Base-by-base conservation (phyloP, 352 stramenopile genomes). In the Pythium plurisporium region DNA sequence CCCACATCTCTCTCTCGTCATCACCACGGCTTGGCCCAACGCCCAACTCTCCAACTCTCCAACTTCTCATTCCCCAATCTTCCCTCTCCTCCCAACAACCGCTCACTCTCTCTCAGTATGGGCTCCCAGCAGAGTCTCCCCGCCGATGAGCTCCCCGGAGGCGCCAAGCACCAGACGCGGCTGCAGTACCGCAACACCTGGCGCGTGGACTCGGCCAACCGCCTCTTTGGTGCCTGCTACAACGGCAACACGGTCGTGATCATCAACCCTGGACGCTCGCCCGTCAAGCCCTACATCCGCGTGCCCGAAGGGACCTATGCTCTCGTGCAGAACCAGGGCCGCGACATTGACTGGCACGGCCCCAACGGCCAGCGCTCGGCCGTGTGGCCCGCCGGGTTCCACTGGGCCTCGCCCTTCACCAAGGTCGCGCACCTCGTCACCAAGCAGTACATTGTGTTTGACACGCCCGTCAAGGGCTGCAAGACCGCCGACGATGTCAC, bases 401-500 rank as follows among this genome's bases (percentile, higher is more conserved):
- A 96, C 61, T 74, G 56, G 55, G 76, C 81, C 3, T 85, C 71
- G 12, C 38, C 80, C 22, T 95, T 87, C 64, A 86, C 89, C 25
- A 89, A 89, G 57, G 79, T 95, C 14, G 82, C 85, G 0, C 86
- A 96, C 44, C 64, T 96, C 10, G 81, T 96, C 11, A 96, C 86
- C 23, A 93, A 94, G 71, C 86, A 95, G 60, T 87, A 79, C 52
- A 86, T 95, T 29, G 74, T 96, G 14, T 95, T 94, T 46, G 79
- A 95, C 59, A 92, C 84, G 5, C 83, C 83, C 5, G 82, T 96
- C 3, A 94, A 95, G 56, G 86, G 84, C 20, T 96, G 87, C 70
- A 94, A 94, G 69, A 96, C 89, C 1, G 74, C 76, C 0, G 89
- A 97, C 63, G 79, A 96, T 58, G 87, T 97, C 23, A 94, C 81